Conservation (phyloP, 2,329 filamentous ascomycete genomes). For the Aspergillus carbonarius region DNA sequence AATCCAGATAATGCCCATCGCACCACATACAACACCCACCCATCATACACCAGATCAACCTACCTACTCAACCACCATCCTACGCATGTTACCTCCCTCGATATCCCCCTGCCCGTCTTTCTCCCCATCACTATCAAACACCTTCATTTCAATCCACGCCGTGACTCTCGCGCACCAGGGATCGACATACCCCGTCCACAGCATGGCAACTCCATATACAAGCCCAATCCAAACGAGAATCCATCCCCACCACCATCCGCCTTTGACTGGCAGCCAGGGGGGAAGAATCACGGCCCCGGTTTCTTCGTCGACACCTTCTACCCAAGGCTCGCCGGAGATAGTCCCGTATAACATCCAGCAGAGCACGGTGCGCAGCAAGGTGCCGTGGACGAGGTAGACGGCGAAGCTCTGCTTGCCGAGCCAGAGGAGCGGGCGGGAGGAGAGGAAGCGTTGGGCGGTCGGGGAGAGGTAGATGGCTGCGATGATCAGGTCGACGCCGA, state of each 20-base stretch:
- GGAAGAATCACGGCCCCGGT: slow-evolving; percentile 41
- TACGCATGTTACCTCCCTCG: neutral
- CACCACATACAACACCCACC: too few species aligned
- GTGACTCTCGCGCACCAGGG: slow-evolving; percentile 51
- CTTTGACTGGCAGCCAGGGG: slow-evolving; percentile 44
- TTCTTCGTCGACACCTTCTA: slow-evolving; percentile 43
- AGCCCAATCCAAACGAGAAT: slow-evolving; percentile 49
- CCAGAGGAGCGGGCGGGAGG: slow-evolving; percentile 53
- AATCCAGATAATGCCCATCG: too few species aligned
- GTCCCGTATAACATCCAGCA: slow-evolving; percentile 54
- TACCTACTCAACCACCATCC: neutral
- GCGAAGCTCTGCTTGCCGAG: slow-evolving; percentile 57
- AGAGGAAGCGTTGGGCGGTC: slow-evolving; percentile 49
- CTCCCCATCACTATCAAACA: slow-evolving; percentile 46
- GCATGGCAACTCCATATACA: slow-evolving; percentile 49
- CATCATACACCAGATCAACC: too few species aligned
- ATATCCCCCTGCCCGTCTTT: neutral
- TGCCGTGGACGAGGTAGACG: slow-evolving; percentile 57
- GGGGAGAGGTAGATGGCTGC: slow-evolving; percentile 54
- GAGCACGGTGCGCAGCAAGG: slow-evolving; percentile 52
- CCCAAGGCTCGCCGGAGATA: slow-evolving; percentile 47
- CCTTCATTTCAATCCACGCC: slow-evolving; percentile 48
- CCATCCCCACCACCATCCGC: slow-evolving; percentile 42
- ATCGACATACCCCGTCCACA: slow-evolving; percentile 56
- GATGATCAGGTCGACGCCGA: slow-evolving; percentile 51